A percentile compares a stretch with the other conserved stretches of the same genome.
Evolutionary conservation across 192 early-diverging fungal species (phyloP).

Genomic region (Rhizophagus prolifer): DNA sequence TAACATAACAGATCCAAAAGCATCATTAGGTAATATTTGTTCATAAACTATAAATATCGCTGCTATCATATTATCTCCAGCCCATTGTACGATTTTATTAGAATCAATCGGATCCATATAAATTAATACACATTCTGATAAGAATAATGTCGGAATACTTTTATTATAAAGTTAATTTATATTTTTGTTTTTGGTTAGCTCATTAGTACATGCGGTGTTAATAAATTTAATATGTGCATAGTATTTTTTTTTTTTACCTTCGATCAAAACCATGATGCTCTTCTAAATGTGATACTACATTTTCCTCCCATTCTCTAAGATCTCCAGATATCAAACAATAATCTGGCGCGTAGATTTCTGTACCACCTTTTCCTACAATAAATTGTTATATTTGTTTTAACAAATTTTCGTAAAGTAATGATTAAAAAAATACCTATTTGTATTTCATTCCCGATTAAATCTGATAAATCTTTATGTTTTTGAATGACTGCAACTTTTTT

Average conservation of each 20-base stretch:
- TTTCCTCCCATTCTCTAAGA: slow-evolving; percentile 62
- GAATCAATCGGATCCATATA: slow-evolving; percentile 75
- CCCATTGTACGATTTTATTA: slow-evolving; percentile 72
- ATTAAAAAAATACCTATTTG: neutral
- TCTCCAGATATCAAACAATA: slow-evolving; percentile 83
- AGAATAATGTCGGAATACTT: slow-evolving; percentile 79
- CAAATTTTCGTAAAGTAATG: neutral
- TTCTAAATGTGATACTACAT: slow-evolving; percentile 61
- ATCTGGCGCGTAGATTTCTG: slow-evolving; percentile 63
- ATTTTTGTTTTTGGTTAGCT: no score
- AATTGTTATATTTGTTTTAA: neutral
- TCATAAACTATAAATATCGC: slow-evolving; percentile 83
- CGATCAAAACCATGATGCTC: slow-evolving; percentile 52
- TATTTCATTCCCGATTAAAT: slow-evolving; percentile 39
- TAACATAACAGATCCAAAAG: slow-evolving; percentile 92
- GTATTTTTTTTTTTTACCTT: slow-evolving; percentile 40
- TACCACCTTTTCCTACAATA: slow-evolving; percentile 59
- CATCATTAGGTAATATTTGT: slow-evolving; percentile 86
- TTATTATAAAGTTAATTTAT: neutral
- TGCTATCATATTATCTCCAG: slow-evolving; percentile 45
- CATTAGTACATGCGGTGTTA: neutral
- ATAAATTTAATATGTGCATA: neutral
- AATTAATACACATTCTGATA: slow-evolving; percentile 93
- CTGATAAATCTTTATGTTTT: slow-evolving; percentile 38
- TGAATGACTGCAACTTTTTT: slow-evolving; percentile 74